Base-by-base conservation (phyloP, 306 rosid genomes). In the Prunus campanulata region DNA sequence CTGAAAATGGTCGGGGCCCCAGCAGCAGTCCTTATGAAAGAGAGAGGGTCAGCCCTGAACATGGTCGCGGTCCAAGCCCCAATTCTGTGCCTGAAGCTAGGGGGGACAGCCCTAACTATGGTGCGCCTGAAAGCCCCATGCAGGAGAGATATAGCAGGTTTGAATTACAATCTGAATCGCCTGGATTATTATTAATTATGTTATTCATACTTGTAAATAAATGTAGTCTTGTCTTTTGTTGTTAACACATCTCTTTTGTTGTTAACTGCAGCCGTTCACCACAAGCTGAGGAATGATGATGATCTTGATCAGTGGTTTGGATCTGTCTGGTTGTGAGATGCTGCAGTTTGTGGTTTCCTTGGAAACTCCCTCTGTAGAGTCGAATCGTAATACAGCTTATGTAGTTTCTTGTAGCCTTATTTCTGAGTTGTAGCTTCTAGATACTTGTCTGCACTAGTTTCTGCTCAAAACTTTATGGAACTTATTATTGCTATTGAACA, bases 101-200 rank as follows among this genome's bases (percentile, higher is more conserved):
- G 81, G 92, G 83, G 81, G 92, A 89, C 61, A 88, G 96, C 74
- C 92, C 99, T 78, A 88, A 82, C 72, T 90, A 83, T 78, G 92
- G 87, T 74, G 97, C 90, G 46, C 87, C 92, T 48, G 97, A 89
- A 68, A 96, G 98, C 83, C 98, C 99, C 25, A 75, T 85, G 90
- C 77, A 78, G 69, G 97, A 85, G 83, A 84, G 96, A 80, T 87
- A 88, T 22, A 85, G 22, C 86, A 96, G 99, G 99, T 92, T 77
- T 74, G 89, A 74, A 55, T 29, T 27, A 13, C 46, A 30, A 15
- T 22, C 46, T n/a, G 5, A 15, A 18, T 9, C 6, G 2, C 42
- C 7, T 59, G 44, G 57, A 18, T 18, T 35, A 51, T 14, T 35
- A 29, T 13, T 60, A 65, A 35, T 48, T 44, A 6, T 35, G 49